Conservation (phyloP, 2,329 filamentous ascomycete genomes). For the Metarhizium anisopliae region DNA sequence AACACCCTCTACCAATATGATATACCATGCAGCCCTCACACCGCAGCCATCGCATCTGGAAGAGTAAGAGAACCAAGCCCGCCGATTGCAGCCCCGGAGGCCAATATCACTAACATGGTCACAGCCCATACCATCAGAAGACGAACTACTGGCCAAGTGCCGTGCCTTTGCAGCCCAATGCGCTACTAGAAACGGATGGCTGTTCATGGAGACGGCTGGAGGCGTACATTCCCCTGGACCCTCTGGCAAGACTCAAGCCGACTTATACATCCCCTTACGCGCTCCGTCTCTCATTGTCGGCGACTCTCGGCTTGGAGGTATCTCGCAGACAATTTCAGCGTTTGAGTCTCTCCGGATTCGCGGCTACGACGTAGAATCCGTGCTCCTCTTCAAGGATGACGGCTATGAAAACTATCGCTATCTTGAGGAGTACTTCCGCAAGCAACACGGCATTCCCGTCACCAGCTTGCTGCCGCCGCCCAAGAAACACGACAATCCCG, state of each 20-base stretch:
- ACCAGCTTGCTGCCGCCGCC: constrained; percentile 54
- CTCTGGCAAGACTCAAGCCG: constrained; percentile 67
- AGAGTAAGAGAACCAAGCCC: constrained; percentile 21
- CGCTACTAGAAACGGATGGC: constrained; percentile 40
- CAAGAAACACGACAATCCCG: constrained; percentile 23
- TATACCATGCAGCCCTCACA: constrained; percentile 68
- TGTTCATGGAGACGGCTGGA: constrained; percentile 73
- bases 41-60: constrained; percentile 48
- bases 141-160: constrained; percentile 35
- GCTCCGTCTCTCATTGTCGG: constrained; percentile 66
- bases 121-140: constrained; percentile 41
- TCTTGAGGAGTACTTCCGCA: constrained; percentile 56
- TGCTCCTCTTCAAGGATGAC: constrained; percentile 59
- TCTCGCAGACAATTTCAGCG: constrained; percentile 70
- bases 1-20: constrained; percentile 63
- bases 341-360: constrained; percentile 71
- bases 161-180: constrained; percentile 31
- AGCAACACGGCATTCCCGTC: constrained; percentile 47
- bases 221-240: constrained; percentile 74
- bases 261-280: constrained; percentile 67
- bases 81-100: background rate
- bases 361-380: constrained; percentile 65
- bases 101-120: background rate
- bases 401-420: constrained; percentile 62
- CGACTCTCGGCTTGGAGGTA: constrained; percentile 68